These are phyloP conservation scores for Aschersonia sp. DNA, from an alignment of 2,329 filamentous ascomycete genomes.

Conservation along the genomic window DNA sequence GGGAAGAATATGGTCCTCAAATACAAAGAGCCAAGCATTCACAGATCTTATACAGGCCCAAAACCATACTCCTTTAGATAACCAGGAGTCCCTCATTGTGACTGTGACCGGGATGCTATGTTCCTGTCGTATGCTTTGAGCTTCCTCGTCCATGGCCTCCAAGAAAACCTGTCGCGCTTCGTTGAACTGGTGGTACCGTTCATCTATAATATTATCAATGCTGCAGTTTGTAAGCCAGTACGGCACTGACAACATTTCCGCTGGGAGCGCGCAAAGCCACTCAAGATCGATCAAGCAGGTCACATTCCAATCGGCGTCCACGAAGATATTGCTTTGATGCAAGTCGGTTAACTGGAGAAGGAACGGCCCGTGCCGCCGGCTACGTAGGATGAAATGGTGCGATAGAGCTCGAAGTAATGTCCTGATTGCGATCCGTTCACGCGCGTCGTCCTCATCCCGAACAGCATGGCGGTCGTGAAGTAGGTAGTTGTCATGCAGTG, in stretches of 20 bases:
- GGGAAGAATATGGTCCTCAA: conserved; percentile 3
- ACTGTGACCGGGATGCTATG: conserved; percentile 6
- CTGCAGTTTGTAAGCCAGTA: conserved; percentile 16
- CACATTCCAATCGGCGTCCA: conserved; percentile 19
- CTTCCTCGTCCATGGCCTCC: conserved; percentile 6
- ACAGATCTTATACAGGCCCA: conserved; percentile 8
- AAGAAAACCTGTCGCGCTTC: conserved; percentile 6
- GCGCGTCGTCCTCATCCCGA: conserved; percentile 11
- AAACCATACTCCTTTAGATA: conserved; percentile 10
- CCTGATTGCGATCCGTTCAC: conserved; percentile 12
- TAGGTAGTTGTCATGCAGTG: conserved; percentile 12
- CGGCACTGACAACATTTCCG: conserved; percentile 15
- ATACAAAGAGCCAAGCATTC: conserved; percentile 9
- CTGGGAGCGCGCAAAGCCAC: conserved; percentile 16
- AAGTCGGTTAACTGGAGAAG: conserved; percentile 16
- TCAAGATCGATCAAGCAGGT: conserved; percentile 18
- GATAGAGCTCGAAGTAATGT: conserved; percentile 11
- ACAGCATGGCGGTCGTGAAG: conserved; percentile 13
- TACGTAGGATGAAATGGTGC: conserved; percentile 12
- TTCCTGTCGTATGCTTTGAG: background rate
- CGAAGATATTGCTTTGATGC: conserved; percentile 19
- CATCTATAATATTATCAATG: conserved; percentile 7
- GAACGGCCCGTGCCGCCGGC: conserved; percentile 12
- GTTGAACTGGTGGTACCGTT: conserved; percentile 6
- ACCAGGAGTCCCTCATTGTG: conserved; percentile 6